Evolutionary conservation across 345 rosid genomes (phyloP), one percentile per base, ranked within the genome.

Genomic region (Populus euphratica): DNA sequence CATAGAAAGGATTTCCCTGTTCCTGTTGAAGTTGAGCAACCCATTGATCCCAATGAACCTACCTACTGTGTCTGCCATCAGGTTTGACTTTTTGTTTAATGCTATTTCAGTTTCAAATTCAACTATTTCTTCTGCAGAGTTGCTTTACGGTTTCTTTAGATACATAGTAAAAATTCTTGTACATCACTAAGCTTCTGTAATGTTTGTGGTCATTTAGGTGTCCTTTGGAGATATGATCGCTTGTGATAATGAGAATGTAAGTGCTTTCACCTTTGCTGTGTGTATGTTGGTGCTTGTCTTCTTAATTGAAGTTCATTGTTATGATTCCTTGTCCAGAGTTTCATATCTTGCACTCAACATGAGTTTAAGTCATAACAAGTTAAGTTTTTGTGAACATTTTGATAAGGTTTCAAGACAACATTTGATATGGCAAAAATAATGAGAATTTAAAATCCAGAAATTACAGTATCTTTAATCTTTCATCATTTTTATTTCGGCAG

Each of bases 171-270:
- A 80, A 65, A 23, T 61, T 80, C 33, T 69, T 41, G 21, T 47
- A 25, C 38, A 56, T 66, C 31, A n/a, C 62, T 74, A 76, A 71
- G 80, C 44, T 44, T 62, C 16, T 59, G 71, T 77, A 50, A 50
- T 75, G 52, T 6, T 69, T 18, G 20, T 64, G 77, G 70, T 75
- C 62, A 35, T 13, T 78, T 85, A 96, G 97, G 98, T 93, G 73
- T 96, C 99, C 10, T 96, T 91, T 77, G 98, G 99, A 85, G 98
- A 96, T 86, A 96, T 96, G 99, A 93, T 96, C 80, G 98, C 99
- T 41, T 96, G 99, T 76, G 99, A 96, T 82, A 96, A 96, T 73
- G 98, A 93, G 88, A 92, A 90, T 56, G 99, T 93, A 80, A 92
- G 97, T 81, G 36, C 67, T 76, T 49, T 47, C 65, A 70, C 73